A percentile compares a stretch with the other conserved stretches of the same genome.
These are phyloP conservation scores for Blastomyces percursus DNA, from an alignment of 2,329 filamentous ascomycete genomes.

Conservation along the genomic window DNA sequence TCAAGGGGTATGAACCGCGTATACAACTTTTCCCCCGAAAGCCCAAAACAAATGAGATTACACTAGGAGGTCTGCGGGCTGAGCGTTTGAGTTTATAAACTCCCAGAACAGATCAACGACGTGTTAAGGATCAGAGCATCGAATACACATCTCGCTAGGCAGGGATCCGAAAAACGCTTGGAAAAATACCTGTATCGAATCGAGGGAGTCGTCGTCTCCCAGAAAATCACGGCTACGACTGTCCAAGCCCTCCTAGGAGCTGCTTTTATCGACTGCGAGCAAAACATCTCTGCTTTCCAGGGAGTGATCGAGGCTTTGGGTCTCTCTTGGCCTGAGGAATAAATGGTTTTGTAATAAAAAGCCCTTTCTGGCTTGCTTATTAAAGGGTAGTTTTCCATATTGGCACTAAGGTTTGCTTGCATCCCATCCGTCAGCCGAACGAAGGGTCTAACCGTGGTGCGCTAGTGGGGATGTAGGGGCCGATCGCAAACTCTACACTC, in stretches of 20 bases:
- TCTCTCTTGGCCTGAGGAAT: constrained; percentile 10
- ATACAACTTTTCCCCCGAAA: not conserved
- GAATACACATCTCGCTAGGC: not conserved
- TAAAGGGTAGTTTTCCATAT: not conserved
- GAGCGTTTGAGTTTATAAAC: not conserved
- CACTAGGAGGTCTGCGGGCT: not conserved
- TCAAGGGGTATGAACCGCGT: not conserved
- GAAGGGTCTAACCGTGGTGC: not conserved
- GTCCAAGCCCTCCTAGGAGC: constrained; percentile 29
- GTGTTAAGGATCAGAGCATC: not conserved
- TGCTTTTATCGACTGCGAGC: constrained; percentile 21
- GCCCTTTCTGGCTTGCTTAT: not conserved
- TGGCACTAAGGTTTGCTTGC: not conserved
- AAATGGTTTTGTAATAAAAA: not conserved
- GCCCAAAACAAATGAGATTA: too few relatives aligned
- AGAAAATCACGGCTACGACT: constrained; percentile 20
- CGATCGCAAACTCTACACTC: not conserved
- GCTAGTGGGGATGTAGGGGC: not conserved
- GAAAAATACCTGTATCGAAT: constrained; percentile 9
- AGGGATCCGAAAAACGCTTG: constrained; percentile 4
- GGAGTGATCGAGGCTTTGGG: constrained; percentile 9
- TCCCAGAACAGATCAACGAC: not conserved
- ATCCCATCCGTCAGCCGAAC: not conserved
- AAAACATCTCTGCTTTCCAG: constrained; percentile 9
- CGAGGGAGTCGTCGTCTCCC: constrained; percentile 9